Evolutionary conservation across 1,284 basidiomycete genomes (phyloP).

Genomic region (Rugosomyces carneus): DNA sequence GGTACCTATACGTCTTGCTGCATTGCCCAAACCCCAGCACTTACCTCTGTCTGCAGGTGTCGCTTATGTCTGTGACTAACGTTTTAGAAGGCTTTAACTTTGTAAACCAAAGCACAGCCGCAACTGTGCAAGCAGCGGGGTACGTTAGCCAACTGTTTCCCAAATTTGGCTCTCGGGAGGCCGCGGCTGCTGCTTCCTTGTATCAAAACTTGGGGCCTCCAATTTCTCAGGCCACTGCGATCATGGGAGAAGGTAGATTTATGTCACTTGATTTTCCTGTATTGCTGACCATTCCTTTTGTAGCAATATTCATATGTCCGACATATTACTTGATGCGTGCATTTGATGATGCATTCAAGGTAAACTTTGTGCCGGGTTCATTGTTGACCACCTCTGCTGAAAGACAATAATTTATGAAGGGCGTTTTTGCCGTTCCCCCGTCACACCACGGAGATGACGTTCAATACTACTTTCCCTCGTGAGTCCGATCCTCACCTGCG

Average conservation of each 20-base stretch:
- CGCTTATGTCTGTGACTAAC: slow-evolving; percentile 24
- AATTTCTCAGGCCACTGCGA: slow-evolving; percentile 27
- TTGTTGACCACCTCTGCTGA: neutral
- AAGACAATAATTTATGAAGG: slow-evolving; percentile 14
- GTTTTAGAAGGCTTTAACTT: slow-evolving; percentile 26
- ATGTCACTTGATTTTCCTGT: neutral
- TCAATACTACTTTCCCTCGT: slow-evolving; percentile 26
- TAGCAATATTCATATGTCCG: slow-evolving; percentile 30
- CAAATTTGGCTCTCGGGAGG: slow-evolving; percentile 21
- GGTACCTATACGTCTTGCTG: slow-evolving; percentile 13
- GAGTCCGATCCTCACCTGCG: neutral
- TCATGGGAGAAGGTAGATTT: slow-evolving; percentile 37
- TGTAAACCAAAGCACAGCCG: slow-evolving; percentile 16
- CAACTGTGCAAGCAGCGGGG: slow-evolving; percentile 12
- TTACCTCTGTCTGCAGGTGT: slow-evolving; percentile 11
- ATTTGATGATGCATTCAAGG: slow-evolving; percentile 24
- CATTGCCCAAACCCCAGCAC: neutral
- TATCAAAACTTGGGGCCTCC: slow-evolving; percentile 28
- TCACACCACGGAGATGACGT: slow-evolving; percentile 24
- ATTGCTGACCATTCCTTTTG: neutral
- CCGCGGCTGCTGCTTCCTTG: slow-evolving; percentile 20
- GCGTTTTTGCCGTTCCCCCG: slow-evolving; percentile 27
- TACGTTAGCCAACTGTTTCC: slow-evolving; percentile 36
- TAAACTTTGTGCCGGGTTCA: neutral
- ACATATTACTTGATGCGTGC: slow-evolving; percentile 25